Percentiles rank a stretch among this genome's conserved stretches.
phyloP scores from a whole-genome alignment of 805 yeast species.

The Cephaloascus albidus region DNA sequence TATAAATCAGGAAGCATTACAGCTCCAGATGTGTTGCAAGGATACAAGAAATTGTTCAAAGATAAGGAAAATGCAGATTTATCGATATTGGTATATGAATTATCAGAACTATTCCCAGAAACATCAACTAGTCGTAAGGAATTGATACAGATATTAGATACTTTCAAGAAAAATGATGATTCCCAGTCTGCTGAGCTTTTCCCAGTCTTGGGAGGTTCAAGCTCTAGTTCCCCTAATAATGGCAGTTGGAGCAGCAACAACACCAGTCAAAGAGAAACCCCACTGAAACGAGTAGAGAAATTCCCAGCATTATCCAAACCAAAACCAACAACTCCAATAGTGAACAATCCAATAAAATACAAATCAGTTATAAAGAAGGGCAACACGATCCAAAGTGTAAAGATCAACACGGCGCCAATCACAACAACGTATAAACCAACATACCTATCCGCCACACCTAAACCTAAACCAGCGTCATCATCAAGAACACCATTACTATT shows the following conservation, averaged over 20 bases:
- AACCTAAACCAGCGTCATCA: constrained; percentile 9
- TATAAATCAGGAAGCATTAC: constrained; percentile 36
- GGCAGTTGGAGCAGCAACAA: background rate
- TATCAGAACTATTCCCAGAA: constrained; percentile 45
- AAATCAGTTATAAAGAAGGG: constrained; percentile 19
- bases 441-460: constrained; percentile 14
- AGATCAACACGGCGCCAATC: constrained; percentile 2
- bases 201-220: constrained; percentile 34
- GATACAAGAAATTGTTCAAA: constrained; percentile 41
- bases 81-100: constrained; percentile 47
- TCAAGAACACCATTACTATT: constrained; percentile 7
- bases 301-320: constrained; percentile 25
- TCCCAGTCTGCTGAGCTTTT: constrained; percentile 24
- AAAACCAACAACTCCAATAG: constrained; percentile 6
- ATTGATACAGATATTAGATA: constrained; percentile 9
- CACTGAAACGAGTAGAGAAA: constrained; percentile 10
- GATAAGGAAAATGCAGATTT: constrained; percentile 36
- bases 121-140: constrained; percentile 34
- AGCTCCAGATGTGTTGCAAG: constrained; percentile 35
- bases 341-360: constrained; percentile 21
- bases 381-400: constrained; percentile 1
- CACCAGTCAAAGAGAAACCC: constrained; percentile 4
- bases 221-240: background rate
- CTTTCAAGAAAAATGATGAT: background rate
- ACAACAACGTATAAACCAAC: background rate